Percentiles rank a stretch among this genome's conserved stretches.
Conservation (phyloP, 768 basidiomycete genomes). For the Pilatotrama ljubarskyi region DNA sequence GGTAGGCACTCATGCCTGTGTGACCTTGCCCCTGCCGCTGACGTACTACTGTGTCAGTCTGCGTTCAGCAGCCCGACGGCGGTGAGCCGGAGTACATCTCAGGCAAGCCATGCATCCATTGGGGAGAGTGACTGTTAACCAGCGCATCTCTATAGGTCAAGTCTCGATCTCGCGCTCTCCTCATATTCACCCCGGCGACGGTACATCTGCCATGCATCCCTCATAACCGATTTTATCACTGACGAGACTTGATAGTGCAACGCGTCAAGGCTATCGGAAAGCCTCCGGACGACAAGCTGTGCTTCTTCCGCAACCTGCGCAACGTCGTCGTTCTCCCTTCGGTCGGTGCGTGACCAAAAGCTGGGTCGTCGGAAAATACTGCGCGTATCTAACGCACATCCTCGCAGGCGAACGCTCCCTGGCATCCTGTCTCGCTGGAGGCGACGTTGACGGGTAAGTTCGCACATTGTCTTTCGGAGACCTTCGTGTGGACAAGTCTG, state of each 20-base stretch:
- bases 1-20: conserved; percentile 46
- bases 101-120: conserved; percentile 42
- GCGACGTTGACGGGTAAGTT: conserved; percentile 74
- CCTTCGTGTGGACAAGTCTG: background rate
- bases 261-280: conserved; percentile 70
- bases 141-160: conserved; percentile 11
- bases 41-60: conserved; percentile 40
- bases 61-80: conserved; percentile 55
- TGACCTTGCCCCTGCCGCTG: background rate
- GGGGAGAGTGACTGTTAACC: background rate
- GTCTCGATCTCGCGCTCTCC: conserved; percentile 65
- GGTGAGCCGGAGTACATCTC: conserved; percentile 53
- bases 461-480: background rate
- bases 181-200: conserved; percentile 77
- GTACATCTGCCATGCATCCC: conserved; percentile 34
- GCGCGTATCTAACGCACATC: too few species aligned
- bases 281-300: conserved; percentile 56
- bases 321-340: conserved; percentile 76
- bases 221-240: background rate
- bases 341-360: conserved; percentile 46
- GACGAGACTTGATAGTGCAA: conserved; percentile 51
- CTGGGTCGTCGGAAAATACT: too few species aligned
- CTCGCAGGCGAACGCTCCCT: conserved; percentile 57
- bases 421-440: conserved; percentile 72
- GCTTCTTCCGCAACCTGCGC: conserved; percentile 59